These are phyloP conservation scores for Dendrobium catenatum DNA, from an alignment of 106 monocot genomes.

Conservation along the genomic window DNA sequence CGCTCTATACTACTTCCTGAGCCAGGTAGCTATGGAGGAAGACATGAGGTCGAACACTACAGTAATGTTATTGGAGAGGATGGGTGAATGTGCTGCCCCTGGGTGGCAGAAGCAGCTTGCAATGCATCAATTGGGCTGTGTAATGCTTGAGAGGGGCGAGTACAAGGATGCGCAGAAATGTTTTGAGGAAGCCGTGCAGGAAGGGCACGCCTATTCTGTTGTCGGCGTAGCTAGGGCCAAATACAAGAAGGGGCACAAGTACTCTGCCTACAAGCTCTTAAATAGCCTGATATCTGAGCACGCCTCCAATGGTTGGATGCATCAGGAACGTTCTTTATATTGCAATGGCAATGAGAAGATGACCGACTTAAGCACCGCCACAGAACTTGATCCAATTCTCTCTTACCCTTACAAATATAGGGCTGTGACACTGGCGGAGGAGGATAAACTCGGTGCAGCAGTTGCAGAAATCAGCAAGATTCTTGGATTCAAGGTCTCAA, in stretches of 20 bases:
- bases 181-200: constrained; percentile 66
- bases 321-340: constrained; percentile 87
- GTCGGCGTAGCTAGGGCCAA: constrained; percentile 86
- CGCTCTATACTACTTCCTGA: constrained; percentile 70
- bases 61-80: constrained; percentile 82
- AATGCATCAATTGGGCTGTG: constrained; percentile 86
- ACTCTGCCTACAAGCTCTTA: constrained; percentile 79
- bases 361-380: constrained; percentile 52
- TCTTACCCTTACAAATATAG: constrained; percentile 84
- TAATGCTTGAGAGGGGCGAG: constrained; percentile 88
- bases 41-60: constrained; percentile 77
- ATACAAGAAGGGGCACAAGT: constrained; percentile 80
- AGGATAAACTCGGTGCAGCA: constrained; percentile 68
- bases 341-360: constrained; percentile 75
- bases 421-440: constrained; percentile 62
- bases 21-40: constrained; percentile 90
- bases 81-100: constrained; percentile 57
- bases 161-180: constrained; percentile 83
- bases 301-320: constrained; percentile 73
- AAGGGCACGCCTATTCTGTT: constrained; percentile 72
- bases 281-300: constrained; percentile 50
- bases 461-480: constrained; percentile 88
- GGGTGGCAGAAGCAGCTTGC: constrained; percentile 93
- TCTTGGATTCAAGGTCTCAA: constrained; percentile 74
- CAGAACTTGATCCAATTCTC: constrained; percentile 68